Base-by-base conservation (phyloP, 2,329 filamentous ascomycete genomes). In the Diaporthe vexans region DNA sequence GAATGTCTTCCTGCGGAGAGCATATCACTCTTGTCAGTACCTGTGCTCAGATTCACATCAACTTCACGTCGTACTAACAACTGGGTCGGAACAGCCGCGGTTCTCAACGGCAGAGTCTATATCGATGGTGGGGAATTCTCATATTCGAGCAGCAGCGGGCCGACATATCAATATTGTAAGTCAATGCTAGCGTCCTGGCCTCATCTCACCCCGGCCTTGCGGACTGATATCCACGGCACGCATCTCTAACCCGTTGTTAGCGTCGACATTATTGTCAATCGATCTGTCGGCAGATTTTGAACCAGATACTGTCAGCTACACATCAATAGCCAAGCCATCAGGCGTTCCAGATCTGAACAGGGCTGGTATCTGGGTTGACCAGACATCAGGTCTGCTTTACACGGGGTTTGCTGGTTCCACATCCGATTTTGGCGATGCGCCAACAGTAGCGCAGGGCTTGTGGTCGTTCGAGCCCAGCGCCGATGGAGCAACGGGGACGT, bases 401-500 rank as follows among this genome's bases (percentile, higher is more conserved):
- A 74, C 56, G 4, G 68, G 68, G n/a, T 74, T 74, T 48, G 67
- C 73, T 13, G 73, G 73, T n/a, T 17, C 29, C 3, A 13, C 48
- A 15, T 61, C 67, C 2, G 29, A 51, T 13, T 51, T 72, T 17
- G 68, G 68, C 37, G 67, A 74, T n/a, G 46, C 33, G 17, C 58
- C 67, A 6, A 40, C 15, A n/a, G 48, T 67, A 48, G 29, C 52
- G 29, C 43, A 71, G 2, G 73, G 73, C n/a, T 43, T 74, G 46
- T 74, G 73, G 73, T 72, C 67, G 7, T 74, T 71, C 40, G 51
- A 71, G 58, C 73, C 73, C 4, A 71, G 48, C 67, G 29, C 26
- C 19, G 68, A 71, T 43, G 72, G 72, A 10, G 17, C 65, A 13
- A 29, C 65, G 8, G 72, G 72, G 21, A 54, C 68, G 4, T 74